phyloP scores from a whole-genome alignment of 805 yeast species.

The Candida glaebosa region DNA sequence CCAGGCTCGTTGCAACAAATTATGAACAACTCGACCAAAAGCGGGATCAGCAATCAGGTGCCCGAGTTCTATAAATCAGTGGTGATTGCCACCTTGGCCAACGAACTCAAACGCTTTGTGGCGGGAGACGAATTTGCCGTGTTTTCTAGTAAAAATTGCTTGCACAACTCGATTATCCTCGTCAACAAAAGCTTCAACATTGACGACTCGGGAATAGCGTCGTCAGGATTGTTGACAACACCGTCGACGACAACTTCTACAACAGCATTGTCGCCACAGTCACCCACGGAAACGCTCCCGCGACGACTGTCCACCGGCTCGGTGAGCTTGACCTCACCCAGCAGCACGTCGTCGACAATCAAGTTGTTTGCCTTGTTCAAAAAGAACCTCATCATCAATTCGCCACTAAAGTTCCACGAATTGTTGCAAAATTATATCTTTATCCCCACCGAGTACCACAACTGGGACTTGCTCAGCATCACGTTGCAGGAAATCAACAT shows the following conservation, averaged over 20 bases:
- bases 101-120: constrained; percentile 27
- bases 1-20: constrained; percentile 11
- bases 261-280: too few species aligned
- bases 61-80: constrained; percentile 23
- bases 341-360: constrained; percentile 3
- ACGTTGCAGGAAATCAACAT: constrained; percentile 46
- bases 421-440: constrained; percentile 46
- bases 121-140: constrained; percentile 19
- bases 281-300: not conserved
- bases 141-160: constrained; percentile 35
- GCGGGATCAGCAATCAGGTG: constrained; percentile 14
- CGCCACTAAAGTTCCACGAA: constrained; percentile 50
- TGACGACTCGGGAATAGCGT: not conserved
- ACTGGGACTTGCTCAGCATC: constrained; percentile 44
- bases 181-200: constrained; percentile 33
- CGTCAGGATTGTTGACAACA: not conserved
- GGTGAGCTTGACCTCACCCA: not conserved
- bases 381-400: constrained; percentile 46
- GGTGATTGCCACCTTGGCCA: constrained; percentile 28
- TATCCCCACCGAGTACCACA: constrained; percentile 34
- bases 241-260: too few species aligned
- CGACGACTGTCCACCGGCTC: constrained; percentile 3
- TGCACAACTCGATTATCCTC: constrained; percentile 53
- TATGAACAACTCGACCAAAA: constrained; percentile 25
- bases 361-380: constrained; percentile 42